These are phyloP conservation scores for Backusella morwellensis DNA, from an alignment of 192 early-diverging fungal species.

Conservation along the genomic window DNA sequence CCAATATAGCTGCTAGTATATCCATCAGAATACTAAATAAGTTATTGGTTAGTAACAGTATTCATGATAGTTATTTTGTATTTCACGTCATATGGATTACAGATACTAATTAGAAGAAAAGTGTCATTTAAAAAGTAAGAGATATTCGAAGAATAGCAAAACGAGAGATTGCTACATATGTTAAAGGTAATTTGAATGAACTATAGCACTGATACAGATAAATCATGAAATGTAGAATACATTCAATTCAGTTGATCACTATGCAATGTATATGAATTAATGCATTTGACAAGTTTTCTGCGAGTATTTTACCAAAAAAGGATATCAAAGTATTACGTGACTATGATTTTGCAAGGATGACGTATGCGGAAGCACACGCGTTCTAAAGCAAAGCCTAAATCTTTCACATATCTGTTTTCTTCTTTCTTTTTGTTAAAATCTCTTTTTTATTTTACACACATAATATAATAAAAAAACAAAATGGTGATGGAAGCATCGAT, in stretches of 20 bases:
- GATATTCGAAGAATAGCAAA: no score
- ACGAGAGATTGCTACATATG: not conserved
- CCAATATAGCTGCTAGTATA: no score
- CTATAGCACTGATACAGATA: not conserved
- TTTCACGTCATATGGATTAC: no score
- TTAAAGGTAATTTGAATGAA: not conserved
- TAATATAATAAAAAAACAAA: slow-evolving; percentile 4
- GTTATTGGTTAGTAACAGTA: no score
- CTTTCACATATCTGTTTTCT: not conserved
- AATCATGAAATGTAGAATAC: no score
- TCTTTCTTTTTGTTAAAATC: not conserved
- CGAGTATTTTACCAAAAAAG: not conserved
- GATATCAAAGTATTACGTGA: not conserved
- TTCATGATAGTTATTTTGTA: no score
- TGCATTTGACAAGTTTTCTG: not conserved
- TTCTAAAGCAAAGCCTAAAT: not conserved
- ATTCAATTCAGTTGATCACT: no score
- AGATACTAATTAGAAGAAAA: no score
- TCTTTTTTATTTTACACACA: not conserved
- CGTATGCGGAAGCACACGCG: slow-evolving; percentile 3
- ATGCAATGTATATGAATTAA: not conserved
- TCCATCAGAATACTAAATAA: no score
- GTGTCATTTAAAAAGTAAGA: no score
- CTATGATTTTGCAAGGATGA: not conserved
- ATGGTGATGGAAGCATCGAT: slow-evolving; percentile 95